These are phyloP conservation scores for Ogataea philodendri DNA, from an alignment of 805 yeast species.

Conservation along the genomic window DNA sequence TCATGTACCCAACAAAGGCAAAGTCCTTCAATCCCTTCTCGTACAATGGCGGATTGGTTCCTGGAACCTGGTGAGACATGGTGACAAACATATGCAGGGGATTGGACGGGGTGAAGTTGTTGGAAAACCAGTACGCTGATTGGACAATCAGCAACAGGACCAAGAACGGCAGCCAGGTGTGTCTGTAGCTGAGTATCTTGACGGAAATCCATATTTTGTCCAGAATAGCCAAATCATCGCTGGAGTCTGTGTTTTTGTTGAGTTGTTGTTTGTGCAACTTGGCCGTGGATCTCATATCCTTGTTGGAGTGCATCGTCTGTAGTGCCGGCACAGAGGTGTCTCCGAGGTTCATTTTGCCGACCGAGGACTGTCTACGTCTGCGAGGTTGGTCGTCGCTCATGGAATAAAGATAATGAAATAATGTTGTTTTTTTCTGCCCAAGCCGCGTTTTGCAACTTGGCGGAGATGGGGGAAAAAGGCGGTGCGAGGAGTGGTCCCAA, in stretches of 20 bases:
- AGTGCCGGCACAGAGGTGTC: slow-evolving; percentile 67
- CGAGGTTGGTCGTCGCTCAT: slow-evolving; percentile 9
- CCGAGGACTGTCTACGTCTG: slow-evolving; percentile 48
- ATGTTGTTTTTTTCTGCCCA: too few relatives aligned
- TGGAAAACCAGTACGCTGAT: slow-evolving; percentile 50
- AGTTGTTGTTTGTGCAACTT: slow-evolving; percentile 32
- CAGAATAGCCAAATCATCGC: slow-evolving; percentile 51
- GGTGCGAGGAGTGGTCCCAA: too few relatives aligned
- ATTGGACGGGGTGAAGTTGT: slow-evolving; percentile 57
- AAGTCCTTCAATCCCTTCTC: slow-evolving; percentile 88
- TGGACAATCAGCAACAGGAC: slow-evolving; percentile 43
- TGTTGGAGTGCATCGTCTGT: slow-evolving; percentile 59
- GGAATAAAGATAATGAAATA: background rate
- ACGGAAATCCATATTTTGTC: slow-evolving; percentile 56
- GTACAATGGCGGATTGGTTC: slow-evolving; percentile 56
- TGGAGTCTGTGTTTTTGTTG: slow-evolving; percentile 23
- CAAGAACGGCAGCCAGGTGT: slow-evolving; percentile 73
- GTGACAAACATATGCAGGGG: slow-evolving; percentile 61
- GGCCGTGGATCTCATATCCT: slow-evolving; percentile 41
- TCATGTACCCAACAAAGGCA: slow-evolving; percentile 72
- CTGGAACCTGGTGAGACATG: slow-evolving; percentile 61
- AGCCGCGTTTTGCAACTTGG: too few relatives aligned
- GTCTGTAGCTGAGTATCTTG: slow-evolving; percentile 55
- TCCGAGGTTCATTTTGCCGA: slow-evolving; percentile 73
- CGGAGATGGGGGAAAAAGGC: too few relatives aligned